Conservation (phyloP, 2,329 filamentous ascomycete species). For the Podosphaera leucotricha region DNA sequence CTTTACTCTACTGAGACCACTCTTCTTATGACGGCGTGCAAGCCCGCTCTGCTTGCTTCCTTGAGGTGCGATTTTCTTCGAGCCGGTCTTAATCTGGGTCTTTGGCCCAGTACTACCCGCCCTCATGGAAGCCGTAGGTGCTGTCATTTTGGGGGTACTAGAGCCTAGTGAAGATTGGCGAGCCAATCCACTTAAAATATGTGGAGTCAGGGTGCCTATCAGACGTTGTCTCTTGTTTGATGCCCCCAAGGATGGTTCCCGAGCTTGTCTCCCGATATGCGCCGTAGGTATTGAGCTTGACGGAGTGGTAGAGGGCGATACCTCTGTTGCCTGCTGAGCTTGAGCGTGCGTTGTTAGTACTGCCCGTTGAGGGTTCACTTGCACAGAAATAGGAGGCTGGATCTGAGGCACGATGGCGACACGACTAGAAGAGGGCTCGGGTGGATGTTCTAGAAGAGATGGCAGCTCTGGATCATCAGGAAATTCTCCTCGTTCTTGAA, state of each 20-base stretch:
- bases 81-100: slow-evolving; percentile 16
- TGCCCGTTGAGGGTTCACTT: slow-evolving; percentile 1
- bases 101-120: slow-evolving; percentile 38
- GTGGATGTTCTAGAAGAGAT: slow-evolving; percentile 35
- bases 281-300: slow-evolving; percentile 36
- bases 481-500: slow-evolving; percentile 34
- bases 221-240: slow-evolving; percentile 30
- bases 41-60: slow-evolving; percentile 14
- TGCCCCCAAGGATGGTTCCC: slow-evolving; percentile 36
- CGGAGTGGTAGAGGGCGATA: slow-evolving; percentile 23
- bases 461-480: slow-evolving; percentile 31
- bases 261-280: slow-evolving; percentile 30
- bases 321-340: slow-evolving; percentile 6
- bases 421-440: slow-evolving; percentile 17
- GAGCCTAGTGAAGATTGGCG: slow-evolving; percentile 39
- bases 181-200: slow-evolving; percentile 32
- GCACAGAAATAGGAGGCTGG: slow-evolving; percentile 7
- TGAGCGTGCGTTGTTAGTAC: slow-evolving; percentile 8
- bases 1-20: slow-evolving; percentile 38
- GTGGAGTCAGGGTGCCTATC: slow-evolving; percentile 20
- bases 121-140: slow-evolving; percentile 15
- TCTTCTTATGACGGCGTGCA: slow-evolving; percentile 22
- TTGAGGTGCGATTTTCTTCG: slow-evolving; percentile 15
- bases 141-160: slow-evolving; percentile 30
- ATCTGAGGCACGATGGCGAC: slow-evolving; percentile 7